Evolutionary conservation across 345 rosid genomes (phyloP).

Genomic region (Populus ilicifolia): DNA sequence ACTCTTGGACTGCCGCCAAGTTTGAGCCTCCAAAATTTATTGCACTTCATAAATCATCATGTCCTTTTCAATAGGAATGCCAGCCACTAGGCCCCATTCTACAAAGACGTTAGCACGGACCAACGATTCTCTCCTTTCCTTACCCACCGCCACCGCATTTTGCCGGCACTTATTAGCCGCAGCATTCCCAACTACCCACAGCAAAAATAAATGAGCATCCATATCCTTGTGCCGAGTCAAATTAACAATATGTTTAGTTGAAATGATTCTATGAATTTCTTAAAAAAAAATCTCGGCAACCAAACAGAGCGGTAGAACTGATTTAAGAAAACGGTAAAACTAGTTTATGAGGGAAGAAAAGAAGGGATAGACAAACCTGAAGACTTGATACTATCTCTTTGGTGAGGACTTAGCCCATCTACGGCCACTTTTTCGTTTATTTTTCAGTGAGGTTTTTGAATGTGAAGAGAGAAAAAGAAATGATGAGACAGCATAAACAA

Average conservation of each 20-base stretch:
- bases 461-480: background rate
- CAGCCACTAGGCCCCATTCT: conserved; percentile 61
- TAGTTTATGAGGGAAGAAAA: background rate
- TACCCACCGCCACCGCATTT: conserved; percentile 79
- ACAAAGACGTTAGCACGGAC: conserved; percentile 81
- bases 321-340: too few species aligned
- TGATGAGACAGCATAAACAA: background rate
- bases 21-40: conserved; percentile 61
- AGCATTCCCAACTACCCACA: conserved; percentile 53
- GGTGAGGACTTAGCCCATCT: conserved; percentile 45
- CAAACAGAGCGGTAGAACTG: too few species aligned
- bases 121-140: conserved; percentile 79
- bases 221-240: too few species aligned
- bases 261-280: background rate
- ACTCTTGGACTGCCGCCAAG: conserved; percentile 61
- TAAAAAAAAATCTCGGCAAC: too few species aligned
- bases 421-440: conserved; percentile 44
- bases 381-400: conserved; percentile 71
- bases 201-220: conserved; percentile 4
- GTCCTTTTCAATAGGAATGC: conserved; percentile 40
- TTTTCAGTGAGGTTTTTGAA: conserved; percentile 14
- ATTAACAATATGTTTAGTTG: background rate
- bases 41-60: conserved; percentile 79
- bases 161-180: conserved; percentile 82
- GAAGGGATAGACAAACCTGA: conserved; percentile 39